Percentiles rank a stretch among this genome's conserved stretches.
Evolutionary conservation across 2,329 filamentous ascomycete species (phyloP).

Genomic region (Talaromyces atroroseus): DNA sequence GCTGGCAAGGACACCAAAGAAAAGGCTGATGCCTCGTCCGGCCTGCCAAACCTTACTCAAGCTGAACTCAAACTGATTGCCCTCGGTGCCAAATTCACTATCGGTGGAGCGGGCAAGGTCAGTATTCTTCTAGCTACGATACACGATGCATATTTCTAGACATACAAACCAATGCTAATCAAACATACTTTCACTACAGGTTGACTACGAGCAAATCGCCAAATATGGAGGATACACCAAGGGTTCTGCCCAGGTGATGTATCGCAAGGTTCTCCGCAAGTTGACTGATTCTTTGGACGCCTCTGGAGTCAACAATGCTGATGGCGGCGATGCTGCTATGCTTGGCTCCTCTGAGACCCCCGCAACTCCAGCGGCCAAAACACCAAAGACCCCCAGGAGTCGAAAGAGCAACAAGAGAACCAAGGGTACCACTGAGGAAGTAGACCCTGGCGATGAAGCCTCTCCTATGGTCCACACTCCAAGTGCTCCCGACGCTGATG

Average conservation of each 20-base stretch:
- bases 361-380: neutral
- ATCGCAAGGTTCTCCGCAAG: constrained; percentile 34
- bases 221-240: constrained; percentile 29
- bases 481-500: neutral
- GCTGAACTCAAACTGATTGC: constrained; percentile 13
- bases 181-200: constrained; percentile 19
- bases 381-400: neutral
- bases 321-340: neutral
- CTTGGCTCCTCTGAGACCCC: neutral
- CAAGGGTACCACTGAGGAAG: constrained; percentile 18
- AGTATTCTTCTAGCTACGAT: neutral
- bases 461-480: neutral
- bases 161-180: neutral
- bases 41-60: constrained; percentile 1
- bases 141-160: neutral
- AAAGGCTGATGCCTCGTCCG: constrained; percentile 1
- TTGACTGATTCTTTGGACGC: constrained; percentile 17
- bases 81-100: constrained; percentile 8
- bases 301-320: neutral
- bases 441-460: neutral
- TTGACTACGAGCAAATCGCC: constrained; percentile 37
- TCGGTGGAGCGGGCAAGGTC: constrained; percentile 8
- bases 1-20: neutral
- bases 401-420: constrained; percentile 16
- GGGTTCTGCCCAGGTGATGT: constrained; percentile 30